Percentiles rank a stretch among this genome's conserved stretches.
Conservation (phyloP, 805 yeast species). For the Saitoella complicata region DNA sequence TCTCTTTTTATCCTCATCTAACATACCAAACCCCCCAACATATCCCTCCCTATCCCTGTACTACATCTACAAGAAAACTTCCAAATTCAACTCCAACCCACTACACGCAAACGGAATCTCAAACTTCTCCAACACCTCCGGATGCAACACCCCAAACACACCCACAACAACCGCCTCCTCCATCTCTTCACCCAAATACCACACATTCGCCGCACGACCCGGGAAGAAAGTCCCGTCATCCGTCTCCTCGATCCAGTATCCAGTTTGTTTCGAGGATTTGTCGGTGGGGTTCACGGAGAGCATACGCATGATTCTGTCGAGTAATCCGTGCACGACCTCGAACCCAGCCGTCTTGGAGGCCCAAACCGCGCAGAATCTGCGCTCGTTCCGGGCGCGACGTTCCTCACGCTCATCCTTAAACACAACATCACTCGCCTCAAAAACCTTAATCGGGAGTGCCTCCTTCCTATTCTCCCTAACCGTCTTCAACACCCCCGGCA, state of each 20-base stretch:
- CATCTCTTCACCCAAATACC: conserved; percentile 44
- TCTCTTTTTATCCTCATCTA: too few relatives aligned
- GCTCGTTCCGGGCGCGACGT: conserved; percentile 79
- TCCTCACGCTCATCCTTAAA: conserved; percentile 65
- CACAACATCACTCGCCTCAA: conserved; percentile 90
- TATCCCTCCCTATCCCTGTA: background rate
- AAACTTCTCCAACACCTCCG: conserved; percentile 71
- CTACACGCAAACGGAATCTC: conserved; percentile 77
- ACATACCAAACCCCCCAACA: background rate
- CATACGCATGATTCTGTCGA: conserved; percentile 92
- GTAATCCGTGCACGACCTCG: conserved; percentile 83
- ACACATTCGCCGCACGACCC: conserved; percentile 88
- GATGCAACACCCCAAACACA: conserved; percentile 85
- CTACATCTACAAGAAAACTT: conserved; percentile 52
- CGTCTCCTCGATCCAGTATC: conserved; percentile 28
- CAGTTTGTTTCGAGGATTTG: conserved; percentile 39
- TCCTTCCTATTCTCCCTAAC: conserved; percentile 93
- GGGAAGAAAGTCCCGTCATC: conserved; percentile 63
- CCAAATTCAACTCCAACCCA: conserved; percentile 76
- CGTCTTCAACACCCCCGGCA: conserved; percentile 91
- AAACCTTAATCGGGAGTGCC: conserved; percentile 83
- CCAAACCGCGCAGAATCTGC: conserved; percentile 86
- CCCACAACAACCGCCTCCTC: conserved; percentile 35
- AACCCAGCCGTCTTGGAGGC: conserved; percentile 94
- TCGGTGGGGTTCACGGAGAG: conserved; percentile 63